Conservation (phyloP, 1,284 basidiomycete genomes). For the Cutaneotrichosporon cutaneum region DNA sequence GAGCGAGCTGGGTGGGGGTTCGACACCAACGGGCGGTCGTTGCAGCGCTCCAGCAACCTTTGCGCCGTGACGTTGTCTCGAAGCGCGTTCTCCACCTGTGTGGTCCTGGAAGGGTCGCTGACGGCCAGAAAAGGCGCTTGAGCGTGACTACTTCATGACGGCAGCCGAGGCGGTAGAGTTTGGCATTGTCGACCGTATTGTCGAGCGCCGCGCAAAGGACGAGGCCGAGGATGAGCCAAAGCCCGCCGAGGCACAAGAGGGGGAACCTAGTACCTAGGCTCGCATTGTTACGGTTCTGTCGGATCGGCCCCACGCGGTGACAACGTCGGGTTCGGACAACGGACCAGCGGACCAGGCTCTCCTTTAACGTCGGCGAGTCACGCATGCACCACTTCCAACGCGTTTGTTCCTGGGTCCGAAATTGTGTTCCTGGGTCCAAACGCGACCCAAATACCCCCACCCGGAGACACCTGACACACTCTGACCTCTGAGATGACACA, state of each 20-base stretch:
- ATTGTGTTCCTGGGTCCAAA: neutral
- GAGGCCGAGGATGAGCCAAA: conserved; percentile 19
- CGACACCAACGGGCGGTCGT: neutral
- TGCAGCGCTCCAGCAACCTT: neutral
- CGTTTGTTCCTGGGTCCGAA: neutral
- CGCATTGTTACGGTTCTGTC: neutral
- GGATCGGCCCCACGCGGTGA: neutral
- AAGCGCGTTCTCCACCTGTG: neutral
- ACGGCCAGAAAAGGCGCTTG: conserved; percentile 68
- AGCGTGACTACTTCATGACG: conserved; percentile 93
- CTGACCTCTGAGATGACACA: no score
- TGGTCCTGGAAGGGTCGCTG: conserved; percentile 1
- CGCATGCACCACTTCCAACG: neutral
- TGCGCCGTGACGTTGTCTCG: neutral
- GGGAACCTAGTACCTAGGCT: neutral
- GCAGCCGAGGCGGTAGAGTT: conserved; percentile 82
- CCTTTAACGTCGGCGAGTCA: neutral
- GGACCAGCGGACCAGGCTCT: no score
- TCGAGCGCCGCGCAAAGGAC: conserved; percentile 57
- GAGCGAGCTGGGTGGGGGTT: neutral
- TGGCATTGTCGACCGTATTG: conserved; percentile 85
- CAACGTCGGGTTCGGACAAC: neutral
- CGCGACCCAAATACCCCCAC: neutral
- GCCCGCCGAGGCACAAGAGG: conserved; percentile 2
- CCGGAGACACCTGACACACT: neutral